Base-by-base conservation (phyloP, 2,329 filamentous ascomycete species). In the Pyricularia pennisetigena region DNA sequence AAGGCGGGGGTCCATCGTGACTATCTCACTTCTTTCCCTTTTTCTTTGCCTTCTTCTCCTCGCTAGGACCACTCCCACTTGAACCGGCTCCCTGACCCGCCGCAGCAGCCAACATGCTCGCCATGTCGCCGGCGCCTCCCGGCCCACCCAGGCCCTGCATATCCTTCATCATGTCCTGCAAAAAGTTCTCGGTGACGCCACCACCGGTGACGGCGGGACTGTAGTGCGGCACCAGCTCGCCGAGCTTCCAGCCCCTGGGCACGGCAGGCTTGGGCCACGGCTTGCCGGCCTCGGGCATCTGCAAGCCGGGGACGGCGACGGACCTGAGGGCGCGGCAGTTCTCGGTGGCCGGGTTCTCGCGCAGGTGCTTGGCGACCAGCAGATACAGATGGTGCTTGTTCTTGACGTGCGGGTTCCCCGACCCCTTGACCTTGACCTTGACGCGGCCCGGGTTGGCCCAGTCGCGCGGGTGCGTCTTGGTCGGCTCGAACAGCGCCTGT, bases 381-480 rank as follows among this genome's bases (percentile, higher is more conserved):
- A 89, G 84, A 79, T 94, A 97, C 68, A 99, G 87, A 75, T 97
- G 92, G 77, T 96, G 91, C 81, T 98, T 93, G 79, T 84, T 88
- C 77, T 88, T 90, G 68, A 97, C 77, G 62, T 66, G 71, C 63
- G 64, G 71, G 69, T 70, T 73, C 71, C 77, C 80, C 2, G 35
- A 29, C 2, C 64, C 64, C 77, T 87, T 90, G n/a, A 97, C 81
- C 75, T 89, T 81, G 66, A 98, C 88, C 73, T 92, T 88, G 71
- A 98, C 92, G 69, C 95, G 86, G 3, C 95, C 95, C 14, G 95
- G 95, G 81, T 99, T 99, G 68, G 90, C 90, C 95, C 95, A 99
- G 82, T 99, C 95, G 80, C 95, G 94, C 7, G 95, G 95, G 79
- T 99, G 95, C 70, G 88, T 86, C 82, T 97, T 97, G 76, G 91